phyloP scores from a whole-genome alignment of 345 rosid genomes.

The Linum trigynum region DNA sequence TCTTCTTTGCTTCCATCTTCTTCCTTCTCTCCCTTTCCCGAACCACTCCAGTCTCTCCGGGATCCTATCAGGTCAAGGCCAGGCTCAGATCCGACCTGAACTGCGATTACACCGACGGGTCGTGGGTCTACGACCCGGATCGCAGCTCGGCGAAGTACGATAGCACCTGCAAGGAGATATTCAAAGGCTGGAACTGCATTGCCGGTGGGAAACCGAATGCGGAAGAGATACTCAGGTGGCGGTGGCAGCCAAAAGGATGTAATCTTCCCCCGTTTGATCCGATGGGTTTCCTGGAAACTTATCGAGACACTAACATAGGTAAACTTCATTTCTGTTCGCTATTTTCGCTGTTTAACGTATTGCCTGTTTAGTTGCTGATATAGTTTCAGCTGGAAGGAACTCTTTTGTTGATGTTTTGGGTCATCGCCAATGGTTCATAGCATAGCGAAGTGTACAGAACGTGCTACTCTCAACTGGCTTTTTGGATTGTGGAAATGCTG shows the following conservation, averaged over 20 bases:
- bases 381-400: not conserved
- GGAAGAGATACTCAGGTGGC: constrained; percentile 55
- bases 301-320: constrained; percentile 68
- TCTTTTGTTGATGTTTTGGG: not conserved
- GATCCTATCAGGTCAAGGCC: constrained; percentile 9
- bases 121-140: constrained; percentile 63
- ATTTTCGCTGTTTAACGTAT: not conserved
- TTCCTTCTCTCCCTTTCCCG: constrained; percentile 36
- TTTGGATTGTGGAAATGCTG: too few relatives aligned
- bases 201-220: constrained; percentile 60
- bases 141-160: constrained; percentile 35
- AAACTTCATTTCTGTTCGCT: constrained; percentile 5
- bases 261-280: constrained; percentile 61
- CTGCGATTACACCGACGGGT: constrained; percentile 64
- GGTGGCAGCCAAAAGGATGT: constrained; percentile 71
- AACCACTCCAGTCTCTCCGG: constrained; percentile 12
- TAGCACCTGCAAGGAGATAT: constrained; percentile 71
- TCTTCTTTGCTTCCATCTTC: constrained; percentile 54
- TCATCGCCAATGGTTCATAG: not conserved
- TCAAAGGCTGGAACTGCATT: constrained; percentile 89
- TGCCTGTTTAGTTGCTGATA: not conserved
- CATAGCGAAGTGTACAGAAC: not conserved
- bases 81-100: constrained; percentile 1
- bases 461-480: not conserved
- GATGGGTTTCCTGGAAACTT: constrained; percentile 34